Percentiles rank a stretch among this genome's conserved stretches.
Conservation (phyloP, 257 asterid genomes). For the Solanum infundibuliforme region DNA sequence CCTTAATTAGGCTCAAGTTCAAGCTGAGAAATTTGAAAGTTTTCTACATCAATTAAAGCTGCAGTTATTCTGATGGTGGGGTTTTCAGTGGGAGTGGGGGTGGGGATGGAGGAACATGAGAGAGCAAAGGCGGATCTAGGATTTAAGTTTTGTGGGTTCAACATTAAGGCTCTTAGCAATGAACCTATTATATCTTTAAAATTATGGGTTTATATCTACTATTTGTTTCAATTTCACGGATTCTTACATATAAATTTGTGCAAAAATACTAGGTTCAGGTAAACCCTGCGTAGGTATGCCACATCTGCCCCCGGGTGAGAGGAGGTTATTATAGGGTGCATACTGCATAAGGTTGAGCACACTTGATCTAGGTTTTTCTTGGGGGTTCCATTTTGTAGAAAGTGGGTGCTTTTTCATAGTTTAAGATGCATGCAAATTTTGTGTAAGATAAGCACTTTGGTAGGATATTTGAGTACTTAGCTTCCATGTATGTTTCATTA, state of each 20-base stretch:
- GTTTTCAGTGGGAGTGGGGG: not conserved
- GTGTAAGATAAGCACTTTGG: not conserved
- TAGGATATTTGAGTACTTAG: not conserved
- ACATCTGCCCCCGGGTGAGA: not conserved
- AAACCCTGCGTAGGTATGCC: not conserved
- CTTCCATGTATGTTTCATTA: not conserved
- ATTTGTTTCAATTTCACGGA: not conserved
- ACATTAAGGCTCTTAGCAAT: not conserved
- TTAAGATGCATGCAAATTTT: not conserved
- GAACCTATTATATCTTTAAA: not conserved
- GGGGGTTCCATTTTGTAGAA: not conserved
- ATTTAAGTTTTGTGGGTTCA: not conserved
- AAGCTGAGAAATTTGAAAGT: not conserved
- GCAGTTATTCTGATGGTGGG: not conserved
- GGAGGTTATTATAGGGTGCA: not conserved
- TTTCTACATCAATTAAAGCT: not conserved
- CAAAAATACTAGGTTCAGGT: not conserved
- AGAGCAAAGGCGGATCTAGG: not conserved
- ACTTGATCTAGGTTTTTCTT: not conserved
- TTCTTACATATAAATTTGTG: not conserved
- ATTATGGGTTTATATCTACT: not conserved
- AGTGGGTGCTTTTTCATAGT: not conserved
- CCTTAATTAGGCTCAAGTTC: not conserved
- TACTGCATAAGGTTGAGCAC: not conserved
- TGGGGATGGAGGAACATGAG: not conserved